These are phyloP conservation scores for Galeopsis tetrahit DNA, from an alignment of 257 asterid species.

Conservation along the genomic window DNA sequence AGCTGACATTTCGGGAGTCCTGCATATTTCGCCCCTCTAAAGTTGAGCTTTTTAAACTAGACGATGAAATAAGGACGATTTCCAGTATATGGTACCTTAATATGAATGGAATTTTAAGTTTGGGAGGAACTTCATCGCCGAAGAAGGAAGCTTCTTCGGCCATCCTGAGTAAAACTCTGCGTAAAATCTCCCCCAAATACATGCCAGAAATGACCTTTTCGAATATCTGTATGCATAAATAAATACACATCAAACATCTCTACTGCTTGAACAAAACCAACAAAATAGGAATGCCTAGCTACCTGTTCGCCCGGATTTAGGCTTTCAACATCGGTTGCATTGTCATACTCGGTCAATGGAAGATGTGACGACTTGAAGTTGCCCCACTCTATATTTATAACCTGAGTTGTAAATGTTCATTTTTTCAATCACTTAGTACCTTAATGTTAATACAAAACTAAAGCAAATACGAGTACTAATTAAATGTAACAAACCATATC, in stretches of 20 bases:
- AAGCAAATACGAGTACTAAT: too few species aligned
- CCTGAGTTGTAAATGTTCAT: conserved; percentile 43
- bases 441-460: background rate
- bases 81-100: conserved; percentile 55
- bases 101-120: conserved; percentile 60
- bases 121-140: conserved; percentile 86
- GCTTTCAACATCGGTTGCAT: conserved; percentile 70
- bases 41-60: background rate
- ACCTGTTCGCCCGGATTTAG: conserved; percentile 95
- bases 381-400: conserved; percentile 98
- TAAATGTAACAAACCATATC: conserved; percentile 68
- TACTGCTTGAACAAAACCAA: background rate
- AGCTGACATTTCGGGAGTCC: conserved; percentile 94
- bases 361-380: conserved; percentile 90
- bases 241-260: background rate
- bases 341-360: conserved; percentile 80
- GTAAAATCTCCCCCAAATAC: conserved; percentile 90
- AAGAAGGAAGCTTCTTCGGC: conserved; percentile 81
- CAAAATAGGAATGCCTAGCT: background rate
- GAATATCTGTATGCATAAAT: conserved; percentile 56
- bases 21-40: conserved; percentile 38
- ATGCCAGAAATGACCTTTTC: conserved; percentile 93
- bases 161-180: conserved; percentile 71
- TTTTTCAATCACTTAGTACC: background rate
- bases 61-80: conserved; percentile 1